Percentiles rank a stretch among this genome's conserved stretches.
phyloP scores from a whole-genome alignment of 768 basidiomycete genomes.

The Gyrodon lividus region DNA sequence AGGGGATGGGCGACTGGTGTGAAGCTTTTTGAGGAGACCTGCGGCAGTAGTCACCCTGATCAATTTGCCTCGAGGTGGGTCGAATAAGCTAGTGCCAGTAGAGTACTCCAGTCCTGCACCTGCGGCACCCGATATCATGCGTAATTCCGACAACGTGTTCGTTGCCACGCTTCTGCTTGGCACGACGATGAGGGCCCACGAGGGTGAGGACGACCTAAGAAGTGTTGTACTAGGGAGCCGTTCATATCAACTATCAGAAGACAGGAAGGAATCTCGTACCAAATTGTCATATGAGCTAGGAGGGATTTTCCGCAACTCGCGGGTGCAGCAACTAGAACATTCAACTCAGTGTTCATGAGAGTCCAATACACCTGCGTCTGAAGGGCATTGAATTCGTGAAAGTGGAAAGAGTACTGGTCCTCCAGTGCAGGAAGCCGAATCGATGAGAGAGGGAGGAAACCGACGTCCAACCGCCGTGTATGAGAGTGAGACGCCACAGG shows the following conservation, averaged over 20 bases:
- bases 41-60: constrained; percentile 60
- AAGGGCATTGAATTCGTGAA: constrained; percentile 72
- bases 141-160: constrained; percentile 57
- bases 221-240: constrained; percentile 52
- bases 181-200: constrained; percentile 62
- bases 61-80: constrained; percentile 37
- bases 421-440: constrained; percentile 46
- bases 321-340: constrained; percentile 77
- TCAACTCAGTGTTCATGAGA: constrained; percentile 60
- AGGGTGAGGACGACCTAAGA: constrained; percentile 36
- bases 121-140: constrained; percentile 35
- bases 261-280: constrained; percentile 48
- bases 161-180: constrained; percentile 56
- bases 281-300: constrained; percentile 65
- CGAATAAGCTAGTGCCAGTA: constrained; percentile 33
- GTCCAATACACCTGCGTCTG: constrained; percentile 93
- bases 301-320: constrained; percentile 79
- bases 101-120: constrained; percentile 40
- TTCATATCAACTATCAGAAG: constrained; percentile 13
- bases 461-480: constrained; percentile 67
- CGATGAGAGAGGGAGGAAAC: constrained; percentile 62
- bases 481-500: constrained; percentile 57
- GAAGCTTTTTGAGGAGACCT: constrained; percentile 47
- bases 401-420: constrained; percentile 41
- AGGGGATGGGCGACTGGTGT: constrained; percentile 24